Conservation (phyloP, 1,284 basidiomycete genomes). For the Cryptococcus sp. region DNA sequence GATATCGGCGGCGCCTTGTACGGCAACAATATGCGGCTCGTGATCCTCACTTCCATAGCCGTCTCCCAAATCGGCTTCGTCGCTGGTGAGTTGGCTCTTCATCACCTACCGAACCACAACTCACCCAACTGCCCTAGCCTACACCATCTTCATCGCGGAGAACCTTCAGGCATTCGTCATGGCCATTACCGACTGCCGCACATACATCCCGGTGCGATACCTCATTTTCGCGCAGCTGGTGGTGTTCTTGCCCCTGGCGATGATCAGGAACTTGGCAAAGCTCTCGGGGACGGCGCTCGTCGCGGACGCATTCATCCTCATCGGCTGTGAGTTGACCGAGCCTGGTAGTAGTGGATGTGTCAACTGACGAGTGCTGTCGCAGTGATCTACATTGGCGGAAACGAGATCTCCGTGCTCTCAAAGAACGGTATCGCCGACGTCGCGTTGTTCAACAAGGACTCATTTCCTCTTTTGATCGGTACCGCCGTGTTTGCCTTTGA, state of each 20-base stretch:
- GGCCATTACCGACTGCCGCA: conserved; percentile 75
- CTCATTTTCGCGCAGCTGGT: conserved; percentile 81
- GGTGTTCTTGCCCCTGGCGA: conserved; percentile 80
- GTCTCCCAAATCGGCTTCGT: conserved; percentile 74
- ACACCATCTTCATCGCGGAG: conserved; percentile 94
- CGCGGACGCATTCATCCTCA: conserved; percentile 92
- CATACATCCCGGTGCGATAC: conserved; percentile 65
- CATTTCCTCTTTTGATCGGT: conserved; percentile 89
- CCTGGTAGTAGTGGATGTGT: not conserved
- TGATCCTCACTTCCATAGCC: conserved; percentile 83
- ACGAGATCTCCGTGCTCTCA: conserved; percentile 67
- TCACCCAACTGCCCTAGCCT: conserved; percentile 55
- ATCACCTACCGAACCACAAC: not conserved
- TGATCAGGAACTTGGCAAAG: conserved; percentile 86
- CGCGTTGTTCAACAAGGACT: conserved; percentile 78
- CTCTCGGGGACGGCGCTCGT: conserved; percentile 87
- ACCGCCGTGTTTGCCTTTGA: conserved; percentile 99
- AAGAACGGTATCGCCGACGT: conserved; percentile 74
- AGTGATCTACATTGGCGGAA: conserved; percentile 77
- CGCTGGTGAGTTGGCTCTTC: conserved; percentile 31
- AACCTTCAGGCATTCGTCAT: conserved; percentile 85
- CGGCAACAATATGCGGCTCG: conserved; percentile 85
- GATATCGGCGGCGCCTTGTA: conserved; percentile 94
- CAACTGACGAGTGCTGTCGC: conserved; percentile 8
- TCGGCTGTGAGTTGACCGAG: conserved; percentile 57